Evolutionary conservation across 352 stramenopile genomes (phyloP), one percentile per base, ranked within the genome.

Genomic region (Plasmopara viticola): DNA sequence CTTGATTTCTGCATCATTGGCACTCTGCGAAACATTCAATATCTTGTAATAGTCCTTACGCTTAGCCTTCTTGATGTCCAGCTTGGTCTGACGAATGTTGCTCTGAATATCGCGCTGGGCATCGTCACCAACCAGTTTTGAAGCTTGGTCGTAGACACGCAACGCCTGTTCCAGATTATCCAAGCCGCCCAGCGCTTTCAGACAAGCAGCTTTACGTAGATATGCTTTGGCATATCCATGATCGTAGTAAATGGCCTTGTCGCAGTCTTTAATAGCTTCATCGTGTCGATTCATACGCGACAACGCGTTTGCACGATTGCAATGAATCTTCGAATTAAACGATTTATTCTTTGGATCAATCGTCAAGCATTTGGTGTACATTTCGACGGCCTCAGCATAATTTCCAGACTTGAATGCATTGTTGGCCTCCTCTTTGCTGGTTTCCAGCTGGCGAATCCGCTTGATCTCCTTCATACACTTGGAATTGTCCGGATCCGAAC

Each of bases 21-120:
- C 78, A 45, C 40, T 78, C 64, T 89, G 83, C 10, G 70, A 48
- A 17, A 93, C 92, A 46, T 85, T 84, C 56, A 93, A 56, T 48
- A 93, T 95, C 63, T 96, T 94, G 76, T 99, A 99, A 40, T 96
- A 97, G 69, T 98, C 86, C 66, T 97, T 98, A 57, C 91, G 78
- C 62, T 96, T 96, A n/a, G 90, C 85, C 70, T 96, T 90, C 78
- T 98, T 98, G 12, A 97, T 66, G 50, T 96, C 84, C 48, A 92
- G 58, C 62, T 97, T 94, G 14, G 86, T 92, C 45, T 96, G 78
- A 28, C 81, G 81, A 48, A 95, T 96, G 52, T 69, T 86, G 67
- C 53, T 78, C 51, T 85, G 79, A 45, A 89, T 89, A n/a, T 91
- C 79, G 48, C 83, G 78, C 68, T 87, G 72, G 5, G 69, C 79